Evolutionary conservation across 106 monocot genomes (phyloP).

Genomic region (Platanthera guangdongensis): DNA sequence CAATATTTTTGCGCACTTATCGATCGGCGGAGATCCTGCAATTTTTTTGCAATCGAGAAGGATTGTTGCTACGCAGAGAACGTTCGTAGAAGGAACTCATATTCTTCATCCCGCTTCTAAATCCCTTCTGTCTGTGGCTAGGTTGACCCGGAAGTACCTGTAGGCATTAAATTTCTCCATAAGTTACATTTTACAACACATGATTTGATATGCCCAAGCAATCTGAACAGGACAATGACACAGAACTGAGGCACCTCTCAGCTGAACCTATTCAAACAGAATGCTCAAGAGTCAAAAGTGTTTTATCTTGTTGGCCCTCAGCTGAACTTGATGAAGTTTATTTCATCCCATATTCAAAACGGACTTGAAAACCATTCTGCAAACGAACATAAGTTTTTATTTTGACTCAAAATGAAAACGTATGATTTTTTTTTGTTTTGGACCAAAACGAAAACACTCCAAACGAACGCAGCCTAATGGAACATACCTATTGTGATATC

Average conservation of each 20-base stretch:
- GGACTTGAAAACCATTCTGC: not conserved
- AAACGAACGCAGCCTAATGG: no score
- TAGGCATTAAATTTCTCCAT: slow-evolving; percentile 4
- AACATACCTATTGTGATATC: no score
- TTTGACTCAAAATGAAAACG: no score
- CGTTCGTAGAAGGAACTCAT: slow-evolving; percentile 85
- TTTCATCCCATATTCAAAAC: slow-evolving; percentile 64
- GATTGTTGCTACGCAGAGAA: slow-evolving; percentile 35
- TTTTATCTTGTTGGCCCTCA: slow-evolving; percentile 73
- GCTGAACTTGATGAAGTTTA: slow-evolving; percentile 63
- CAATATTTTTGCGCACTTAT: no score
- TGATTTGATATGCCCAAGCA: not conserved
- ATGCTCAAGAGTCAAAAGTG: slow-evolving; percentile 69
- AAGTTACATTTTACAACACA: slow-evolving; percentile 20
- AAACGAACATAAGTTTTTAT: no score
- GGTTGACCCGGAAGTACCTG: no score
- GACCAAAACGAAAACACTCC: no score
- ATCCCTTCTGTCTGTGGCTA: not conserved
- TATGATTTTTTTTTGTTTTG: no score
- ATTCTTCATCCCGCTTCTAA: slow-evolving; percentile 22
- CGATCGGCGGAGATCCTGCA: no score
- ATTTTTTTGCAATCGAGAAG: no score
- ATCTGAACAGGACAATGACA: slow-evolving; percentile 62
- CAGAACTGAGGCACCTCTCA: slow-evolving; percentile 70
- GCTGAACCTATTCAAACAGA: slow-evolving; percentile 82